Evolutionary conservation across 805 yeast genomes (phyloP), one percentile per base, ranked within the genome.

Genomic region (Grigorovia humatica): DNA sequence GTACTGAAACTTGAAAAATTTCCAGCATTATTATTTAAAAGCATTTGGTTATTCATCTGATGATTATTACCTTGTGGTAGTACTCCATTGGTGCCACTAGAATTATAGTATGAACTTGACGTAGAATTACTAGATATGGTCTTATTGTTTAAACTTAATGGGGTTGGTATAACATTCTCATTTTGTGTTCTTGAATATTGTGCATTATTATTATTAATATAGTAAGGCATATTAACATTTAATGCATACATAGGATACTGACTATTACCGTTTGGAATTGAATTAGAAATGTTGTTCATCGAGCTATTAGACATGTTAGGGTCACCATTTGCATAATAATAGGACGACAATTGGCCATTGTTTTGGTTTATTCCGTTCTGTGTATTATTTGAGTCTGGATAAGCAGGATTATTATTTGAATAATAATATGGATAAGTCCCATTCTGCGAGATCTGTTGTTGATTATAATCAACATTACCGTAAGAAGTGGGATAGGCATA

Each of bases 201-300:
- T 15, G 18, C 23, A 18, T 13, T 13, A 32, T 9, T 13, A 41
- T 42, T 42, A 11, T 41, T 48, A 4, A 46, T 48, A 40, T 59
- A 54, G 18, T 59, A 57, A 8, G 55, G 48, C 50, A 49, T 45
- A 38, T 48, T 54, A 18, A 51, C 49, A 30, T 53, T 52, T 9
- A 49, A 49, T 30, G 54, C 52, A 30, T 52, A 54, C 19, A 50
- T 43, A 18, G 54, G 52, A 19, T 50, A 48, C 13, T 38, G 42
- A 13, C 41, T 17, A 47, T 49, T 50, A 9, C 20, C 19, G 13
- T 44, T 27, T 17, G 40, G 47, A 1, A 56, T 11, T 9, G 51
- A 18, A 2, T 51, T 30, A 5, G 55, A 44, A 23, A 48, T 30
- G 17, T 30, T 48, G 38, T 32, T 47, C 11, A 44, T n/a, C 50